These are phyloP conservation scores for Beauveria asiatica DNA, from an alignment of 2,329 filamentous ascomycete species.

Conservation along the genomic window DNA sequence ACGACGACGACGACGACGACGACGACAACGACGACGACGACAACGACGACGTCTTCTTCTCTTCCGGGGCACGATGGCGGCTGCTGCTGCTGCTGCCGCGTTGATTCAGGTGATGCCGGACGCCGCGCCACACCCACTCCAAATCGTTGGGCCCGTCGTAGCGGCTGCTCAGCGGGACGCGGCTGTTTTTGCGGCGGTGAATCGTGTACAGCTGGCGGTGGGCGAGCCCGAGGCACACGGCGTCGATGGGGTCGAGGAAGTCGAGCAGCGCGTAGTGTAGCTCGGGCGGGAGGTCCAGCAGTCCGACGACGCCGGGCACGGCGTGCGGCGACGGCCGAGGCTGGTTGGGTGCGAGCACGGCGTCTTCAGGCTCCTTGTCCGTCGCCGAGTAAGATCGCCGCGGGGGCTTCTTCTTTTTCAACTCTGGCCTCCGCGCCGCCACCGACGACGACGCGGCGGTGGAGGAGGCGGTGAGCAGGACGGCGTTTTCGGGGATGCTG, in stretches of 20 bases:
- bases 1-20: too few relatives aligned
- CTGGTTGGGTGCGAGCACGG: constrained; percentile 28
- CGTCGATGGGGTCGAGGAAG: constrained; percentile 56
- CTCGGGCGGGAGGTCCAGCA: constrained; percentile 48
- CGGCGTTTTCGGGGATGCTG: constrained; percentile 28
- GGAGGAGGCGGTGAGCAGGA: constrained; percentile 9
- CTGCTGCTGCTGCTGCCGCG: constrained; percentile 12
- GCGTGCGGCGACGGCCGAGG: constrained; percentile 37
- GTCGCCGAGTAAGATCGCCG: constrained; percentile 53
- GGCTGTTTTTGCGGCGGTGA: constrained; percentile 47
- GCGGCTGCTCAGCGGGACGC: constrained; percentile 46
- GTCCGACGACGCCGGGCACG: constrained; percentile 16
- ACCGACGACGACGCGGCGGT: constrained; percentile 8
- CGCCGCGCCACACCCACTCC: constrained; percentile 55
- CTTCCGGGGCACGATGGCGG: too few relatives aligned
- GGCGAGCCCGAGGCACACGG: constrained; percentile 52
- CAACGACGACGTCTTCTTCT: too few relatives aligned
- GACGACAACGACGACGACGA: too few relatives aligned
- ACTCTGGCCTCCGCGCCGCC: not conserved
- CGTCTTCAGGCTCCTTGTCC: constrained; percentile 45
- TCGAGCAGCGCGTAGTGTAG: constrained; percentile 53
- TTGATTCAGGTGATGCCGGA: constrained; percentile 35
- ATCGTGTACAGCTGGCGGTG: constrained; percentile 51
- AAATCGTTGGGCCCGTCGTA: constrained; percentile 53
- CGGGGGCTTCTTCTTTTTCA: constrained; percentile 33